Evolutionary conservation across 345 rosid species (phyloP).

Genomic region (Alliaria petiolata): DNA sequence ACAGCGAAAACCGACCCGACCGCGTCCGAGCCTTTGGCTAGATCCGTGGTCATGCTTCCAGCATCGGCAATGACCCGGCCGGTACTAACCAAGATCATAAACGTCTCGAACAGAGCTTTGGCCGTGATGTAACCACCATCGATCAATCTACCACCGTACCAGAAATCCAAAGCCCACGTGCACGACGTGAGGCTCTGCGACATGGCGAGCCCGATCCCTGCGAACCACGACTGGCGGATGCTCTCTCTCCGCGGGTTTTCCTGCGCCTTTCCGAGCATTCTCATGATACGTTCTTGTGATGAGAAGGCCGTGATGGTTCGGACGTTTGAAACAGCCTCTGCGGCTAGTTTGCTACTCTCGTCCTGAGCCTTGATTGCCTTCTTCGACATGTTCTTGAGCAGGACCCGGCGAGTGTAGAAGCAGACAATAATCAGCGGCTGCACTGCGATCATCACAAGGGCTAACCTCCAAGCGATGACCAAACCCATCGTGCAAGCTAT

Average conservation of each 20-base stretch:
- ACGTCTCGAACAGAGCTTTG: conserved; percentile 50
- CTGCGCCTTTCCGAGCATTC: conserved; percentile 50
- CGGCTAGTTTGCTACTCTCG: conserved; percentile 60
- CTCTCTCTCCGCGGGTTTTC: conserved; percentile 49
- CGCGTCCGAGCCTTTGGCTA: conserved; percentile 52
- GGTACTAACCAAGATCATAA: conserved; percentile 57
- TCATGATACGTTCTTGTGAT: conserved; percentile 57
- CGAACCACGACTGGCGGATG: conserved; percentile 56
- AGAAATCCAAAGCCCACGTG: conserved; percentile 53
- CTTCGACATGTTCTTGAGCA: conserved; percentile 43
- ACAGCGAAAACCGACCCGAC: conserved; percentile 50
- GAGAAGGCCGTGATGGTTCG: conserved; percentile 67
- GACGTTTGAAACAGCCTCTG: conserved; percentile 60
- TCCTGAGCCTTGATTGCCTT: conserved; percentile 58
- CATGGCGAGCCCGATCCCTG: conserved; percentile 52
- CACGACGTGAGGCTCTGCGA: conserved; percentile 43
- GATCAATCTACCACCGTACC: conserved; percentile 68
- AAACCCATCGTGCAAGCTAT: conserved; percentile 67
- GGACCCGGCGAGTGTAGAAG: conserved; percentile 40
- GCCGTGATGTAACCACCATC: conserved; percentile 42
- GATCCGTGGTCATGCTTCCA: conserved; percentile 63
- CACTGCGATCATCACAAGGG: conserved; percentile 57
- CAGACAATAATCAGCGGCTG: conserved; percentile 51
- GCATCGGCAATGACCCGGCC: conserved; percentile 67
- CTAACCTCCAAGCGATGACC: conserved; percentile 64